A percentile compares a stretch with the other conserved stretches of the same genome.
Conservation (phyloP, 2,329 filamentous ascomycete species). For the Furcasterigmium sp. region DNA sequence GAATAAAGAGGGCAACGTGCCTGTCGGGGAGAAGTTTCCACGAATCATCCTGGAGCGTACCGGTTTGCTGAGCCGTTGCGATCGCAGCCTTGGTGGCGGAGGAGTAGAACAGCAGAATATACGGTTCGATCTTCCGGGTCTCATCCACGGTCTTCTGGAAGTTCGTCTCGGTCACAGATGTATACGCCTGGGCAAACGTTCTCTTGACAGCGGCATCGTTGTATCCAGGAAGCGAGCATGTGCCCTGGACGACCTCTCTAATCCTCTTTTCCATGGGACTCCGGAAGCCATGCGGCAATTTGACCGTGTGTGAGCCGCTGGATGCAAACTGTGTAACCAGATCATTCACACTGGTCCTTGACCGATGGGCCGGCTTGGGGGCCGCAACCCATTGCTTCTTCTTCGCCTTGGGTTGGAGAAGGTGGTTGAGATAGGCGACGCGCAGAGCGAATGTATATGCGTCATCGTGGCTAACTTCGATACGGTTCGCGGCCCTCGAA, state of each 20-base stretch:
- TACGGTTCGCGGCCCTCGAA: conserved; percentile 39
- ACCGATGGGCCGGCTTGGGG: conserved; percentile 54
- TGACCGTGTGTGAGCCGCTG: conserved; percentile 42
- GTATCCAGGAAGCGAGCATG: conserved; percentile 80
- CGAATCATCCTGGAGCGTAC: conserved; percentile 71
- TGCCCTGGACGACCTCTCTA: conserved; percentile 73
- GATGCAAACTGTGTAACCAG: conserved; percentile 80
- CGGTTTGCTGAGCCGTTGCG: conserved; percentile 69
- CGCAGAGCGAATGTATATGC: conserved; percentile 89
- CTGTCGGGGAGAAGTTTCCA: conserved; percentile 92
- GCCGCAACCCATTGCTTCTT: conserved; percentile 78
- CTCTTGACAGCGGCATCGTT: conserved; percentile 87
- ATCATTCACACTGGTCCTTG: conserved; percentile 73
- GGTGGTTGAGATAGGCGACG: conserved; percentile 85
- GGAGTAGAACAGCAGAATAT: conserved; percentile 94
- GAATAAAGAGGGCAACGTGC: conserved; percentile 90
- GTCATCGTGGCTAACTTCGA: conserved; percentile 61
- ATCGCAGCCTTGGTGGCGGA: conserved; percentile 82
- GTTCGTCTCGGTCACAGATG: conserved; percentile 80
- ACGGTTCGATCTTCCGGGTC: conserved; percentile 84
- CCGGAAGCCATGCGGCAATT: conserved; percentile 53
- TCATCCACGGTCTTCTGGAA: conserved; percentile 93
- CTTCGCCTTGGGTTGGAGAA: conserved; percentile 85
- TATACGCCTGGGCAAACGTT: conserved; percentile 92
- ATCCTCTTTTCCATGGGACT: conserved; percentile 62